Evolutionary conservation across 2,329 filamentous ascomycete genomes (phyloP).

Genomic region (Gyromitra esculenta): DNA sequence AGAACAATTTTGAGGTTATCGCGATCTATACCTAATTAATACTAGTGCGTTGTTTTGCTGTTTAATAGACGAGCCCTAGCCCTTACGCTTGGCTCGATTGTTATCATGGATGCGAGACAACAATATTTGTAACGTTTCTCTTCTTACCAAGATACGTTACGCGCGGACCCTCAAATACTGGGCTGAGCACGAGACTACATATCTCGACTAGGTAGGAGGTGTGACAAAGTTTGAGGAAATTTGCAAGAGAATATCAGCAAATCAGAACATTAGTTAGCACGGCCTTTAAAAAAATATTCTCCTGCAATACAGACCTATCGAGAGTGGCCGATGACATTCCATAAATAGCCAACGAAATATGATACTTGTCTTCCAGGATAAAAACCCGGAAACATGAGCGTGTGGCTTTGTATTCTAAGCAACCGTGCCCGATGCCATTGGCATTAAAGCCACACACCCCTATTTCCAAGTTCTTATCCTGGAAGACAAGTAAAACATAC

Average conservation of each 20-base stretch:
- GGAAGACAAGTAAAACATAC: too few relatives aligned
- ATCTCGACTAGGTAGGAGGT: background rate
- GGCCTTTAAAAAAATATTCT: background rate
- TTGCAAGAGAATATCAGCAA: background rate
- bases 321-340: too few relatives aligned
- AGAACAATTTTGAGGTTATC: background rate
- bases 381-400: too few relatives aligned
- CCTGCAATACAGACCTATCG: background rate
- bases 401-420: too few relatives aligned
- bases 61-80: conserved; percentile 1
- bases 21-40: background rate
- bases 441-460: too few relatives aligned
- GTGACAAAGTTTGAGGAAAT: background rate
- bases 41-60: background rate
- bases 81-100: background rate
- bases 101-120: background rate
- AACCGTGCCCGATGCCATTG: too few relatives aligned
- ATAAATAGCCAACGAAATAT: background rate
- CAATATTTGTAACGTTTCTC: background rate
- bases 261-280: background rate
- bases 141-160: background rate
- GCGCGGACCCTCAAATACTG: background rate
- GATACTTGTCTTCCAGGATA: too few relatives aligned
- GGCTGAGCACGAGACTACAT: background rate
- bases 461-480: too few relatives aligned